phyloP scores from a whole-genome alignment of 2,329 filamentous ascomycete species.

The Neonectria sp. region DNA sequence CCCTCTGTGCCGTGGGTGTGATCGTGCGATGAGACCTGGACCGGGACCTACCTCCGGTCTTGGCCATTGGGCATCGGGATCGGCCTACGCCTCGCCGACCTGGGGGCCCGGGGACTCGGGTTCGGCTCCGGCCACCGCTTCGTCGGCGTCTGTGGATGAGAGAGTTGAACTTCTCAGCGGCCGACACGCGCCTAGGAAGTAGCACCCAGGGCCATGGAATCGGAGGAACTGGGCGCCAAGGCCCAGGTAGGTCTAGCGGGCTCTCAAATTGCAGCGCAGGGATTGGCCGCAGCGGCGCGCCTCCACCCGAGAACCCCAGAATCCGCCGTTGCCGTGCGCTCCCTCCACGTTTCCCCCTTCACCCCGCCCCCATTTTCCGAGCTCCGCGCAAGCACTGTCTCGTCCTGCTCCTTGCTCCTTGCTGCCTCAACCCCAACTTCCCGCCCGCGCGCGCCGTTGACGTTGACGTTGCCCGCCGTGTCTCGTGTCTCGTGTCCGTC shows the following conservation, averaged over 20 bases:
- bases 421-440: constrained; percentile 12
- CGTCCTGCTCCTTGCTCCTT: constrained; percentile 5
- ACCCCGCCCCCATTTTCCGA: constrained; percentile 40
- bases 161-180: background rate
- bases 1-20: constrained; percentile 1
- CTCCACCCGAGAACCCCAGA: constrained; percentile 22
- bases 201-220: background rate
- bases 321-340: constrained; percentile 14
- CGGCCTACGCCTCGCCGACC: background rate
- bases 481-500: background rate
- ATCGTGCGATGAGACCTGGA: background rate
- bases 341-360: constrained; percentile 31
- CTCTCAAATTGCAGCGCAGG: constrained; percentile 25
- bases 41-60: background rate
- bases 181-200: too few relatives aligned
- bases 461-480: constrained; percentile 10
- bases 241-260: constrained; percentile 17
- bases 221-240: constrained; percentile 13
- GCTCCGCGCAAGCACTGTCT: constrained; percentile 11
- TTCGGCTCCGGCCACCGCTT: constrained; percentile 20
- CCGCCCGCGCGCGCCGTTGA: constrained; percentile 11
- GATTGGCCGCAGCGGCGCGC: constrained; percentile 36
- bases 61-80: background rate
- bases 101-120: constrained; percentile 17
- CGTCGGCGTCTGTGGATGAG: background rate